Evolutionary conservation across 345 rosid species (phyloP).

Genomic region (Murraya paniculata): DNA sequence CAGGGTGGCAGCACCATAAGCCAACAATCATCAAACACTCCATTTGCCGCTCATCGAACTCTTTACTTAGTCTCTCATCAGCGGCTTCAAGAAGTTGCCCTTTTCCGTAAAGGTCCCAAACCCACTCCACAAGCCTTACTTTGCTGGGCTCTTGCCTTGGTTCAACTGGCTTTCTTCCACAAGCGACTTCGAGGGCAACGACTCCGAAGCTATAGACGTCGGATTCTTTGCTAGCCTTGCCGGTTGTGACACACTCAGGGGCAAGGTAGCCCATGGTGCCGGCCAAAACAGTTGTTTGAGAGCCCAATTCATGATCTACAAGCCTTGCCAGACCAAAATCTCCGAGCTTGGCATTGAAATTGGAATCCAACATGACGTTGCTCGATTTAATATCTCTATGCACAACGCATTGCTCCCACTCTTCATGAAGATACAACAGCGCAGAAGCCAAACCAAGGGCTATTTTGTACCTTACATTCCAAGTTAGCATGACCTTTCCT

Average conservation of each 20-base stretch:
- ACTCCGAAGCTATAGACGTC: constrained; percentile 57
- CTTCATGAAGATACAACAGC: constrained; percentile 52
- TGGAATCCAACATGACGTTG: constrained; percentile 51
- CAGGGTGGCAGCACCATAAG: constrained; percentile 57
- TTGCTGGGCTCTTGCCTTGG: constrained; percentile 24
- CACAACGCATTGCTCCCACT: constrained; percentile 52
- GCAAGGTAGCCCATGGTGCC: constrained; percentile 44
- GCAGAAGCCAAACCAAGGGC: constrained; percentile 48
- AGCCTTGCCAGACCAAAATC: constrained; percentile 50
- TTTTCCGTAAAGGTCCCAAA: constrained; percentile 45
- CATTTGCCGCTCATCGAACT: constrained; percentile 30
- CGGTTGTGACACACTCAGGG: constrained; percentile 36
- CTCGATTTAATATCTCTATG: constrained; percentile 52
- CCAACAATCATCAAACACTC: constrained; percentile 45
- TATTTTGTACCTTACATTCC: constrained; percentile 39
- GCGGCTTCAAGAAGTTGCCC: constrained; percentile 28
- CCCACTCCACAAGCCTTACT: constrained; percentile 45
- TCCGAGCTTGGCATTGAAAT: constrained; percentile 47
- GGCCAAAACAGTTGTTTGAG: constrained; percentile 45
- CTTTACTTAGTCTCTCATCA: constrained; percentile 23
- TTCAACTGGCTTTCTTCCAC: constrained; percentile 46
- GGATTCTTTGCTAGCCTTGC: constrained; percentile 43
- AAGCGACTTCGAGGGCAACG: constrained; percentile 40
- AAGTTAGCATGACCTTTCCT: constrained; percentile 21
- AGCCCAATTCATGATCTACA: constrained; percentile 29